A percentile compares a stretch with the other conserved stretches of the same genome.
Conservation (phyloP, 768 basidiomycete species). For the Filobasidium floriforme region DNA sequence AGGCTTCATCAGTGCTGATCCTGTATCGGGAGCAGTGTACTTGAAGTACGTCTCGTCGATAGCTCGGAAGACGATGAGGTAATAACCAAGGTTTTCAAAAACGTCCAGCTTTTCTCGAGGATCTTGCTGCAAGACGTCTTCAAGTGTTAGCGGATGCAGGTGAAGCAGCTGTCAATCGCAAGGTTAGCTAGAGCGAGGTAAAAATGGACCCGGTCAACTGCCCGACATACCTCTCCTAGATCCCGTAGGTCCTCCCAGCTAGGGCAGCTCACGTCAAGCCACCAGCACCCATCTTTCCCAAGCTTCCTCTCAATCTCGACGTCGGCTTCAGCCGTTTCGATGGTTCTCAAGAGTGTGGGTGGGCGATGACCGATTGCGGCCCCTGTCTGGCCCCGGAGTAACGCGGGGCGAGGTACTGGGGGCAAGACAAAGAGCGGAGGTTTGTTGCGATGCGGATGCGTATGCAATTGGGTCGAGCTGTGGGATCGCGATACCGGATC, state of each 20-base stretch:
- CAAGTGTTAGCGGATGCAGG: constrained; percentile 83
- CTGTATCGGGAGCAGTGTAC: constrained; percentile 38
- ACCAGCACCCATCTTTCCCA: constrained; percentile 55
- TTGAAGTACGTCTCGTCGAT: constrained; percentile 56
- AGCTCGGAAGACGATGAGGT: constrained; percentile 79
- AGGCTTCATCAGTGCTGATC: constrained; percentile 4
- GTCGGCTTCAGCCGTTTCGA: background rate
- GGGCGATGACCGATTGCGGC: background rate
- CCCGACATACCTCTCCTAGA: constrained; percentile 62
- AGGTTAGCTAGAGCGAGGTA: background rate
- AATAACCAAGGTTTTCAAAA: constrained; percentile 81
- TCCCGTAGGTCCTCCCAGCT: constrained; percentile 79
- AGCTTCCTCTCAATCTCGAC: background rate
- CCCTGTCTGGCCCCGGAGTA: background rate
- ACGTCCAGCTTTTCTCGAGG: constrained; percentile 84
- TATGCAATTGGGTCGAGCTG: background rate
- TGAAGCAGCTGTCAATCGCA: constrained; percentile 58
- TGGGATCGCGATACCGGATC: background rate
- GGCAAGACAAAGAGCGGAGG: background rate
- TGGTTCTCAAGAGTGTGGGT: constrained; percentile 1
- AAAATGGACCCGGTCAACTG: background rate
- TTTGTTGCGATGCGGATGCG: background rate
- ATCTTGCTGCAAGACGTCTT: constrained; percentile 86
- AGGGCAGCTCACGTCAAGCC: constrained; percentile 80
- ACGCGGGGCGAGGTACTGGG: background rate